phyloP scores from a whole-genome alignment of 352 stramenopile species.

The Globisporangium heterothallicum region DNA sequence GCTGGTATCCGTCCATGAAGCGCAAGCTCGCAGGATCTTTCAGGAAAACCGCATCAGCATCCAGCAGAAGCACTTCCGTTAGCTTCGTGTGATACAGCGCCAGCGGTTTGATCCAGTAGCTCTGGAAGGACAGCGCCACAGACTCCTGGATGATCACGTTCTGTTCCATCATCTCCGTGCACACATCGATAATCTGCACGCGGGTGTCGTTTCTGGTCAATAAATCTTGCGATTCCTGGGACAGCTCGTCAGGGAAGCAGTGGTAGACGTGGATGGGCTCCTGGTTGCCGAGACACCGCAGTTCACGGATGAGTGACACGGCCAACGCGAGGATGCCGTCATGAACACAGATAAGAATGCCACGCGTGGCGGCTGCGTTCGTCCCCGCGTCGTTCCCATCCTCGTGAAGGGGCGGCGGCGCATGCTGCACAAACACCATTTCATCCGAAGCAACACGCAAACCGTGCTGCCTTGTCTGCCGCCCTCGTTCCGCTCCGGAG shows the following conservation, averaged over 20 bases:
- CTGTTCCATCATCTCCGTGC: conserved; percentile 21
- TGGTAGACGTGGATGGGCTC: conserved; percentile 41
- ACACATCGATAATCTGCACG: conserved; percentile 57
- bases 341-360: conserved; percentile 36
- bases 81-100: conserved; percentile 48
- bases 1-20: conserved; percentile 27
- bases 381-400: background rate
- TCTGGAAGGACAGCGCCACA: conserved; percentile 24
- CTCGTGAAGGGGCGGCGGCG: background rate
- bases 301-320: conserved; percentile 52
- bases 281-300: conserved; percentile 30
- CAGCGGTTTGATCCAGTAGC: conserved; percentile 59
- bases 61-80: conserved; percentile 41
- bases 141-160: conserved; percentile 4
- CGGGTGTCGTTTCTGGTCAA: conserved; percentile 29
- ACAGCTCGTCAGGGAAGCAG: conserved; percentile 38
- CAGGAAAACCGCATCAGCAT: conserved; percentile 49
- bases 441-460: background rate
- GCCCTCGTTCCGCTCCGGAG: background rate
- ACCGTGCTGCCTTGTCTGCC: background rate
- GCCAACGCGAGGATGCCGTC: conserved; percentile 40
- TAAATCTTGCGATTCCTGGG: conserved; percentile 20
- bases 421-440: background rate
- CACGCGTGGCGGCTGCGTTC: background rate
- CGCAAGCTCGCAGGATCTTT: conserved; percentile 32